Conservation (phyloP, 345 rosid species). For the Citrus medica region DNA sequence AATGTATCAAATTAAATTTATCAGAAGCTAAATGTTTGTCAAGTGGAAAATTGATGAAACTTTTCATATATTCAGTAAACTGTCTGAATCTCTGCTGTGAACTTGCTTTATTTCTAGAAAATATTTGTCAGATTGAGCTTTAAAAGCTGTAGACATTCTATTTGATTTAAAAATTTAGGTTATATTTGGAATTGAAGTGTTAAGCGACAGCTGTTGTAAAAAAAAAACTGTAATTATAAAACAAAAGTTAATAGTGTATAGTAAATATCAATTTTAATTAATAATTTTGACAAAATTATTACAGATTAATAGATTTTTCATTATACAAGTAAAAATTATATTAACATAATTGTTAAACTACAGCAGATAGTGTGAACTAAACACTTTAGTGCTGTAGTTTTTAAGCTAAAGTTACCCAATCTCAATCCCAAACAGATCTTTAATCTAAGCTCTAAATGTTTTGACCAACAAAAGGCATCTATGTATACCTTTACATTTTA, state of each 20-base stretch:
- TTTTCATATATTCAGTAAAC: background rate
- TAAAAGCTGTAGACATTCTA: background rate
- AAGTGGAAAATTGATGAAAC: background rate
- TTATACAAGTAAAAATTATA: too few species aligned
- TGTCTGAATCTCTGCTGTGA: background rate
- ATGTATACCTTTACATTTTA: background rate
- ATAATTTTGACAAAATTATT: too few species aligned
- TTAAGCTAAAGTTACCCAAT: fast-evolving
- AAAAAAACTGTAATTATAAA: too few species aligned
- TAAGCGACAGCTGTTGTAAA: fast-evolving
- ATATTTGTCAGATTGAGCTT: too few species aligned
- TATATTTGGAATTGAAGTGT: too few species aligned
- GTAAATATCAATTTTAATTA: too few species aligned
- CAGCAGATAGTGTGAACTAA: fast-evolving
- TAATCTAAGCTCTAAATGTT: background rate
- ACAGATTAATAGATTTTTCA: too few species aligned
- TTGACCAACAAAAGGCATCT: background rate
- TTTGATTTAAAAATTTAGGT: background rate
- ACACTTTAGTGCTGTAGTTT: too few species aligned
- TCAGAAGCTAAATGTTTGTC: background rate
- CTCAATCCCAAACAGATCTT: fast-evolving
- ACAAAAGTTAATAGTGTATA: too few species aligned
- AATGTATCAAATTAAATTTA: background rate
- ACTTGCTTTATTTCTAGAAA: too few species aligned
- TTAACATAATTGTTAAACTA: too few species aligned